Conservation (phyloP, 1,284 basidiomycete genomes). For the Melanopsichium pennsylvanicum region DNA sequence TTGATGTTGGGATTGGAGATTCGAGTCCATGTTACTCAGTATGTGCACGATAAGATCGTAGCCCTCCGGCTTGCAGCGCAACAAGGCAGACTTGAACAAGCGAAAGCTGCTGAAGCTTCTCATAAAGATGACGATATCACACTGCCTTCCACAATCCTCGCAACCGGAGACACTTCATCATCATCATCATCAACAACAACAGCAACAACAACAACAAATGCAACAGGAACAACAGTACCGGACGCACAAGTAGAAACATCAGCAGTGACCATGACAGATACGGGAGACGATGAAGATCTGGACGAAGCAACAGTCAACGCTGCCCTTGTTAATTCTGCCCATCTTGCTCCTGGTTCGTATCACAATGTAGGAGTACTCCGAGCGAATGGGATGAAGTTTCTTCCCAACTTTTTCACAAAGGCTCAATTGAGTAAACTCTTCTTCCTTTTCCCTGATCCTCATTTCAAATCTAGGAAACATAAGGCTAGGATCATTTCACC, state of each 20-base stretch:
- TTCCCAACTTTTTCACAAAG: slow-evolving; percentile 94
- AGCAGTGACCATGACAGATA: neutral
- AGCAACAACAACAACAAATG: neutral
- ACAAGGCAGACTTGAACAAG: slow-evolving; percentile 24
- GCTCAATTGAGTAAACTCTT: slow-evolving; percentile 83
- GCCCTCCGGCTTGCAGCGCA: slow-evolving; percentile 75
- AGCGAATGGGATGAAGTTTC: slow-evolving; percentile 98
- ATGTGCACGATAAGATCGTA: slow-evolving; percentile 90
- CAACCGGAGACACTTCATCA: no score
- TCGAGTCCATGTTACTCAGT: slow-evolving; percentile 92
- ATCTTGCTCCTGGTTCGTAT: slow-evolving; percentile 70
- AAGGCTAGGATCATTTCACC: slow-evolving; percentile 95
- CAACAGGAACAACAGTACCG: neutral
- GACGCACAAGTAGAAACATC: neutral
- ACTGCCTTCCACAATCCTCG: no score
- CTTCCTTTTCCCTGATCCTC: slow-evolving; percentile 98
- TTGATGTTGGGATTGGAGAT: slow-evolving; percentile 99
- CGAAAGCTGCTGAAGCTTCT: no score
- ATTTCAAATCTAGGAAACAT: slow-evolving; percentile 97
- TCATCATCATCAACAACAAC: no score
- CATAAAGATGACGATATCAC: no score
- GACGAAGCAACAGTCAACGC: slow-evolving; percentile 48
- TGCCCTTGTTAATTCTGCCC: slow-evolving; percentile 18
- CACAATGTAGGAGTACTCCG: slow-evolving; percentile 94
- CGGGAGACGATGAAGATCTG: slow-evolving; percentile 55